Evolutionary conservation across 2,329 filamentous ascomycete species (phyloP).

Genomic region (Sporothrix euskadiensis): DNA sequence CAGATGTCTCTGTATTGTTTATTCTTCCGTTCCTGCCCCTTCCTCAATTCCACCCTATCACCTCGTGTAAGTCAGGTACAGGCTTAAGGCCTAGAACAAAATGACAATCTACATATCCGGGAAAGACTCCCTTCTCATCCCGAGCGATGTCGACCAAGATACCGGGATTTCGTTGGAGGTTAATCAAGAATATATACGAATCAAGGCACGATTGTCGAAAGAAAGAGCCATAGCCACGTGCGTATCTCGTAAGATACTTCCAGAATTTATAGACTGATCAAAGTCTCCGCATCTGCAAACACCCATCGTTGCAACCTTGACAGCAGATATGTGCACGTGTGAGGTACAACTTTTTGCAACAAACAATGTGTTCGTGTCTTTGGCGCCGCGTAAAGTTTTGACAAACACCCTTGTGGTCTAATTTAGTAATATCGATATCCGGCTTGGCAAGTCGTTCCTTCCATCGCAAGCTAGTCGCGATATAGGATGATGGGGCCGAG

Average conservation of each 20-base stretch:
- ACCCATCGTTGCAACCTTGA: neutral
- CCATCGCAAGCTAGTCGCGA: neutral
- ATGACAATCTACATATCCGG: neutral
- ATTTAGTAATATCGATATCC: neutral
- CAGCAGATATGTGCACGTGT: too few species aligned
- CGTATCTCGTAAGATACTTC: neutral
- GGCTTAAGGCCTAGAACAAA: neutral
- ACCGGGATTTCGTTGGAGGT: neutral
- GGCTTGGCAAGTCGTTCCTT: neutral
- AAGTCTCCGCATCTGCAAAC: neutral
- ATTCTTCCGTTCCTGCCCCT: too few species aligned
- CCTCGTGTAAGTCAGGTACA: neutral
- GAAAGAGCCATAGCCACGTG: neutral
- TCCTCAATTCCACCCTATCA: neutral
- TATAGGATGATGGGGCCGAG: neutral
- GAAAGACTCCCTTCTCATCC: neutral
- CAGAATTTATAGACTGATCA: neutral
- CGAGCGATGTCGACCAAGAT: neutral
- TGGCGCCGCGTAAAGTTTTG: neutral
- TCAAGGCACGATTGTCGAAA: neutral
- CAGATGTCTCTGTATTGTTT: neutral
- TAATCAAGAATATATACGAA: neutral
- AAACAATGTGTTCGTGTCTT: neutral
- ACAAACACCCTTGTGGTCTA: too few species aligned
- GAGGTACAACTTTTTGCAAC: too few species aligned